Base-by-base conservation (phyloP, 495 filamentous ascomycete species). In the Glarea lozoyensis region DNA sequence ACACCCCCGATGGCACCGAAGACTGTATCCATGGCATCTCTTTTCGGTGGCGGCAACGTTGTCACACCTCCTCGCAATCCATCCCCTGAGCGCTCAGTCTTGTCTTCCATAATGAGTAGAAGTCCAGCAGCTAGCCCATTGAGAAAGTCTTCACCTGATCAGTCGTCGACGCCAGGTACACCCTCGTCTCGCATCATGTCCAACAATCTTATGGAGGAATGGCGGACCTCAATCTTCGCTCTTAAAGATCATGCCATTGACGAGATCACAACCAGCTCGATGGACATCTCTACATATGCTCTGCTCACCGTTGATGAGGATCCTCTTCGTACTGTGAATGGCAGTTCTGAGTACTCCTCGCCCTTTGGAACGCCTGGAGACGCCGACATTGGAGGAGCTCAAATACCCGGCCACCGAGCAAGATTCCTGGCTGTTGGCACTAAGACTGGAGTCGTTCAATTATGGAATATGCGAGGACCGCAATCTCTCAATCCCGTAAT, bases 391-490 rank as follows among this genome's bases (percentile, higher is more conserved):
- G 16, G 15, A 40, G 12, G 10, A 5, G 21, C 70, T 59, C 67
- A 82, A 42, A 71, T 94, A 33, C 90, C 92, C 18, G 92, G 92
- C 10, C 82, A 87, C 43, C 76, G 88, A 37, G 84, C 82, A 21
- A 82, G 92, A 17, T 76, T 93, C 16, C 52, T 97, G 29, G 86
- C 87, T 10, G 66, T 83, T 16, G 92, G 92, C 19, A 96, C 87
- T 5, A 76, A 75, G 31, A 78, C 65, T n/a, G 92, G 93, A 12
- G 68, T 65, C 35, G 68, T 98, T 13, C 65, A 88, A 20, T 55
- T 95, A 2, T 98, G 90, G 89, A 83, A 97, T 50, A 77, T 84
- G 52, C 80, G 92, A 33, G 71, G 76, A 2, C 66, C 84, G 47
- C 54, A 67, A 4, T 55, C 79, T 35, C 71, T 59, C 34, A 43